Conservation (phyloP, 768 basidiomycete species). For the Crucibulum laeve region DNA sequence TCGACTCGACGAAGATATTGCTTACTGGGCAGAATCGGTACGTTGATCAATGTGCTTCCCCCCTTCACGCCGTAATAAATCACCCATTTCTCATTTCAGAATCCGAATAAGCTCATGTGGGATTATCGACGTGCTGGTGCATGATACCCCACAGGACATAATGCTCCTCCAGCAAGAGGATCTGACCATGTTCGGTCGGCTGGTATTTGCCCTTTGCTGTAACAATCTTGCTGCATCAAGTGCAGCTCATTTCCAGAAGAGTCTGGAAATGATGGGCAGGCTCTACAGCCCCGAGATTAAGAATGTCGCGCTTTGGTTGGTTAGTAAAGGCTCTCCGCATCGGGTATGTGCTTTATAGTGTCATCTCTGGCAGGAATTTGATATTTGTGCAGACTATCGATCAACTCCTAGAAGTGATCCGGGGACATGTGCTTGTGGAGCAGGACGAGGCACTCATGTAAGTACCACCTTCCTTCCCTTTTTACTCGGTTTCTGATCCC, state of each 20-base stretch:
- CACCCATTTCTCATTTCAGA: constrained; percentile 34
- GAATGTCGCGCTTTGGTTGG: constrained; percentile 71
- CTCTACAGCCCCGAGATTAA: constrained; percentile 81
- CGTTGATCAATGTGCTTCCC: not conserved
- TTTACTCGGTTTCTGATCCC: not conserved
- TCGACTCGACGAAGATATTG: constrained; percentile 86
- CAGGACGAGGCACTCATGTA: constrained; percentile 82
- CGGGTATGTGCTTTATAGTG: constrained; percentile 38
- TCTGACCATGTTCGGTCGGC: constrained; percentile 76
- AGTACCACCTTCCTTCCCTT: constrained; percentile 14
- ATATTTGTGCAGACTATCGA: constrained; percentile 55
- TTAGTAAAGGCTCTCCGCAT: constrained; percentile 63
- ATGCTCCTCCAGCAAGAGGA: constrained; percentile 80
- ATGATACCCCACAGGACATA: constrained; percentile 64
- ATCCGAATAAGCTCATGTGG: constrained; percentile 86
- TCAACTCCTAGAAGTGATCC: constrained; percentile 78
- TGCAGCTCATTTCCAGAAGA: constrained; percentile 60
- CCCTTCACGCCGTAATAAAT: not conserved
- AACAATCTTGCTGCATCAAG: constrained; percentile 57
- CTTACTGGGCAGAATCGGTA: constrained; percentile 88
- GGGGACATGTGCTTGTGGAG: constrained; percentile 67
- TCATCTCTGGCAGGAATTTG: not conserved
- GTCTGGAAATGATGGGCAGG: constrained; percentile 70
- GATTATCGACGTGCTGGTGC: constrained; percentile 78
- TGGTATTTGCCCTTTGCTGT: constrained; percentile 79